Evolutionary conservation across 495 filamentous ascomycete genomes (phyloP).

Genomic region (Xylaria flabelliformis): DNA sequence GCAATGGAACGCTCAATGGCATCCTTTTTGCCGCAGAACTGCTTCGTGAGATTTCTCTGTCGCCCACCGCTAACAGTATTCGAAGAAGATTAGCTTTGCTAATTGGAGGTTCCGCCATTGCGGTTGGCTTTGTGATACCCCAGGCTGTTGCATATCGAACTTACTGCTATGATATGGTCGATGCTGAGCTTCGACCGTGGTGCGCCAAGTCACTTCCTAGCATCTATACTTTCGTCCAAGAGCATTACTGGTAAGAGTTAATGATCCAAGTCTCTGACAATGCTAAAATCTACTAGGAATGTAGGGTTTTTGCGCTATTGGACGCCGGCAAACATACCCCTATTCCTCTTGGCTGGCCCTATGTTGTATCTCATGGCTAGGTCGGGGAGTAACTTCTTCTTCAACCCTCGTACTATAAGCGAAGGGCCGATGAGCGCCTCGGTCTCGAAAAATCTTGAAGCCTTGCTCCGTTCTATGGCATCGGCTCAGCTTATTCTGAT

Average conservation of each 20-base stretch:
- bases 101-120: slow-evolving; percentile 70
- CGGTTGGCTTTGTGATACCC: slow-evolving; percentile 68
- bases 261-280: slow-evolving; percentile 7
- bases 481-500: slow-evolving; percentile 76
- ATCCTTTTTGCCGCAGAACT: slow-evolving; percentile 56
- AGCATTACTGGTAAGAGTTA: slow-evolving; percentile 75
- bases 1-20: slow-evolving; percentile 89
- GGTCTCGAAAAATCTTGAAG: slow-evolving; percentile 22
- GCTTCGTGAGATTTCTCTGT: slow-evolving; percentile 58
- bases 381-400: slow-evolving; percentile 62
- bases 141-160: slow-evolving; percentile 76
- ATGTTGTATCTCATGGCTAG: slow-evolving; percentile 71
- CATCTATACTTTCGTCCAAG: slow-evolving; percentile 90
- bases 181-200: slow-evolving; percentile 66
- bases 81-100: slow-evolving; percentile 62
- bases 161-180: slow-evolving; percentile 62
- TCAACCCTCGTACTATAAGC: slow-evolving; percentile 20
- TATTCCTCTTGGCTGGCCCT: slow-evolving; percentile 84
- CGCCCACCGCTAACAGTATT: slow-evolving; percentile 40
- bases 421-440: slow-evolving; percentile 23
- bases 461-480: slow-evolving; percentile 63
- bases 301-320: slow-evolving; percentile 90
- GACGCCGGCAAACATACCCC: slow-evolving; percentile 82
- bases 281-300: slow-evolving; percentile 62
- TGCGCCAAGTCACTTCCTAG: slow-evolving; percentile 74